Conservation (phyloP, 2,329 filamentous ascomycete genomes). For the Aspergillus novofumigatus region DNA sequence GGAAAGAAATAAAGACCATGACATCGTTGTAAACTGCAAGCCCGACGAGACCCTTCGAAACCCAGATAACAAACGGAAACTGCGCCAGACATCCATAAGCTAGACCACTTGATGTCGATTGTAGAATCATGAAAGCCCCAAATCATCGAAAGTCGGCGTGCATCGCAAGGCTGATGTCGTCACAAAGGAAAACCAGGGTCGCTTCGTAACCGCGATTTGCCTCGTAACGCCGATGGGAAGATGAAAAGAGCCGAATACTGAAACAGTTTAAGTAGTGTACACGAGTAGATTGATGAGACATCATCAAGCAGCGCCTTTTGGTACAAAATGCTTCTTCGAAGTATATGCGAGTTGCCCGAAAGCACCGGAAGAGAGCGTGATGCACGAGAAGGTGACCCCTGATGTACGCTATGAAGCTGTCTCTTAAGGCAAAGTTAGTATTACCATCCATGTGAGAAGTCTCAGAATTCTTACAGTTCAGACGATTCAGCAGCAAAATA, state of each 20-base stretch:
- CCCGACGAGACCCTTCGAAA: not conserved
- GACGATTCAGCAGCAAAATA: constrained; percentile 9
- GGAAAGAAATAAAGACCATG: not conserved
- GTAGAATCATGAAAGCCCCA: not conserved
- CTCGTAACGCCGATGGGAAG: not conserved
- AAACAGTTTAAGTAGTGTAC: too few relatives aligned
- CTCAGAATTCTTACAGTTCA: not conserved
- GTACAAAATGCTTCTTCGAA: too few relatives aligned
- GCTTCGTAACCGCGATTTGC: not conserved
- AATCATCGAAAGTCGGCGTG: not conserved
- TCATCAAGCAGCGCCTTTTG: too few relatives aligned
- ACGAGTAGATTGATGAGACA: too few relatives aligned
- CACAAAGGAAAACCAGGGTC: not conserved
- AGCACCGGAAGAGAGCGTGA: too few relatives aligned
- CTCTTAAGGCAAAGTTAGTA: too few relatives aligned
- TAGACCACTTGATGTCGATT: not conserved
- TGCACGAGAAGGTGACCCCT: too few relatives aligned
- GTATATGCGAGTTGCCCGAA: too few relatives aligned
- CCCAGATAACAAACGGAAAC: not conserved
- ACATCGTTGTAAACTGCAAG: not conserved
- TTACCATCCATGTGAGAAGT: too few relatives aligned
- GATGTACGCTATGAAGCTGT: too few relatives aligned
- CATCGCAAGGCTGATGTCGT: not conserved
- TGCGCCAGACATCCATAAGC: not conserved
- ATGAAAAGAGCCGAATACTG: not conserved